phyloP scores from a whole-genome alignment of 116 monocot genomes.

The Papilionanthe hybrid region DNA sequence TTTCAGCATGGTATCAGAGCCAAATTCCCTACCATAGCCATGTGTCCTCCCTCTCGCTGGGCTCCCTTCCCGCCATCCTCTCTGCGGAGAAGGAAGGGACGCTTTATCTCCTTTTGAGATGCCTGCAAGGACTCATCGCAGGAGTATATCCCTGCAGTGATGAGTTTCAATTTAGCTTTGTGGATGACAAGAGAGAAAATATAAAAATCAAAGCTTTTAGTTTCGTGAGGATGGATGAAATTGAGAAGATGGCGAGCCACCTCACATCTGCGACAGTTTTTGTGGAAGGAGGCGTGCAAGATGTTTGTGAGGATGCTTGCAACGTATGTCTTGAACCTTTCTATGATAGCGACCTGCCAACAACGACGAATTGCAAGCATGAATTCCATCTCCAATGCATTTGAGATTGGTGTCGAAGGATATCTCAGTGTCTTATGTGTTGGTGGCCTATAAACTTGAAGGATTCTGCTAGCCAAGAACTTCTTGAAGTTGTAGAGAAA shows the following conservation, averaged over 20 bases:
- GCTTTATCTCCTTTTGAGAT: no score
- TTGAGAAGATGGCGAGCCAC: slow-evolving; percentile 39
- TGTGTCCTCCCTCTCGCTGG: no score
- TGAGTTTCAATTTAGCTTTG: no score
- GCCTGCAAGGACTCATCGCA: no score
- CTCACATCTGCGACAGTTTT: slow-evolving; percentile 52
- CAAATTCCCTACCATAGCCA: no score
- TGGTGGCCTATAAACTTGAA: slow-evolving; percentile 72
- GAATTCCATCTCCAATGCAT: slow-evolving; percentile 80
- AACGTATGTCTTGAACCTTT: slow-evolving; percentile 69
- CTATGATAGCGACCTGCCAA: slow-evolving; percentile 47
- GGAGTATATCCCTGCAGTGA: no score
- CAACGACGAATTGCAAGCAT: slow-evolving; percentile 60
- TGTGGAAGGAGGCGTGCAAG: slow-evolving; percentile 72
- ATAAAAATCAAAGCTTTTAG: background rate
- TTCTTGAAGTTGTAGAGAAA: slow-evolving; percentile 71
- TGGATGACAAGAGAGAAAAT: no score
- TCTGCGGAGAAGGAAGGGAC: no score
- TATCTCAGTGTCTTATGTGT: slow-evolving; percentile 90
- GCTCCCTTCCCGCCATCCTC: no score
- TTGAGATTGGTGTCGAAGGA: slow-evolving; percentile 84
- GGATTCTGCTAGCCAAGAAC: slow-evolving; percentile 84
- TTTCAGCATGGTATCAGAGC: no score
- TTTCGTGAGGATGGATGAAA: slow-evolving; percentile 23
- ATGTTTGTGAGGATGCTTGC: slow-evolving; percentile 57